Evolutionary conservation across 192 early-diverging fungal species (phyloP), one percentile per base, ranked within the genome.

Genomic region (Backusella liffmaniae): DNA sequence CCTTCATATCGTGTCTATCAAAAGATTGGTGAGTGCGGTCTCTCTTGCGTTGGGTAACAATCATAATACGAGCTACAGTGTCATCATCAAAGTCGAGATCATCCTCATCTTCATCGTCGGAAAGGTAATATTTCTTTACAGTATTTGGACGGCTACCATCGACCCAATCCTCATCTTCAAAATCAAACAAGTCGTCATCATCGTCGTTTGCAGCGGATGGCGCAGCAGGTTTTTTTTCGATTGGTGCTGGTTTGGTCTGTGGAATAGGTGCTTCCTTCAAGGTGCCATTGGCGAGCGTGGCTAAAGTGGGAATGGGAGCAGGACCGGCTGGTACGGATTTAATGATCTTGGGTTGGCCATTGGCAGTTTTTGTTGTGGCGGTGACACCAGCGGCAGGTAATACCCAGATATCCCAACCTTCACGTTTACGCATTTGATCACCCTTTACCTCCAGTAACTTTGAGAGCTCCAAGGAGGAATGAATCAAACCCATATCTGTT

Each of bases 71-170:
- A 59, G 91, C 93, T 36, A 98, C 88, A 26, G 92, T 90, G 5
- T 98, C 96, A 71, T 98, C 96, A 67, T 95, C 94, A 69, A 98
- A 84, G 41, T 98, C 95, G 67, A 94, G 91, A 39, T 92, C 91
- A 21, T 91, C 90, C 15, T 90, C 88, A 70, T 86, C 85, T 37
- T 86, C 84, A 26, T 87, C 83, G 21, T 76, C 79, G 32, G 77
- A 72, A 18, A 79, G 35, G 73, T 84, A 86, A 76, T 84, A 85
- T 76, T 82, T 86, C 77, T 87, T 82, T 13, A 83, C 78, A 26
- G 81, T 88, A 67, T 79, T 80, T 41, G 74, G 49, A 44, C 79
- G 86, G 41, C 80, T 62, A 66, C 82, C 77, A 77, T 87, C 90
- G 46, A 91, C 88, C 72, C 91, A 88, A 37, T 93, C 93, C 71